These are phyloP conservation scores for Coffea canephora DNA, from an alignment of 257 asterid genomes.

Conservation along the genomic window DNA sequence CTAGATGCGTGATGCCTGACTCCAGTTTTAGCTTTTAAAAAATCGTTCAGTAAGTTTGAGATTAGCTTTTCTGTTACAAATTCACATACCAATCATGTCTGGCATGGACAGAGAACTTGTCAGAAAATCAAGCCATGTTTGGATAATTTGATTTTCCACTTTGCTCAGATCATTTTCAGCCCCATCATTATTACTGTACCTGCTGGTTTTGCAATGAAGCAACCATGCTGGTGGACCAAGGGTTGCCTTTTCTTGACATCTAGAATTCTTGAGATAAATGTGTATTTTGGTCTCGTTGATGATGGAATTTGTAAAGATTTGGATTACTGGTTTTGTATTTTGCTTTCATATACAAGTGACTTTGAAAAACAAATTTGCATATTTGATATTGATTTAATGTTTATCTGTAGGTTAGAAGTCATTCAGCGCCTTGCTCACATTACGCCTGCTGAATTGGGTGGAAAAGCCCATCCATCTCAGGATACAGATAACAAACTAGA, in stretches of 20 bases:
- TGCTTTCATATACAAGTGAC: not conserved
- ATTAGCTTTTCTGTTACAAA: not conserved
- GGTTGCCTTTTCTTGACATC: slow-evolving; percentile 1
- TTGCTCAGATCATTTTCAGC: not conserved
- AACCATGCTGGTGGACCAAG: not conserved
- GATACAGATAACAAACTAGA: slow-evolving; percentile 95
- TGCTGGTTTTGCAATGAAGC: not conserved
- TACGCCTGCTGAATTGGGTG: slow-evolving; percentile 94
- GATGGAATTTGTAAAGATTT: not conserved
- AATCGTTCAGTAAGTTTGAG: not conserved
- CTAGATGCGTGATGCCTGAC: not conserved
- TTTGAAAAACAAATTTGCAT: not conserved
- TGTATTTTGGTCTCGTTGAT: not conserved
- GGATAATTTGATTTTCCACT: not conserved
- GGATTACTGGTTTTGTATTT: not conserved
- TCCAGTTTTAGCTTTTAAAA: not conserved
- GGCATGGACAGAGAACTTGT: not conserved
- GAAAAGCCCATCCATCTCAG: slow-evolving; percentile 92
- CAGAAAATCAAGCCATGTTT: not conserved
- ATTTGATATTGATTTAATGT: slow-evolving; percentile 15
- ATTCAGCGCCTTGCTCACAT: slow-evolving; percentile 93
- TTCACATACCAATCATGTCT: not conserved
- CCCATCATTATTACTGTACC: not conserved
- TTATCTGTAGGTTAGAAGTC: slow-evolving; percentile 74
- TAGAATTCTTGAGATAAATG: not conserved